Conservation (phyloP, 495 filamentous ascomycete species). For the Paragyromitra xinjiangensis region DNA sequence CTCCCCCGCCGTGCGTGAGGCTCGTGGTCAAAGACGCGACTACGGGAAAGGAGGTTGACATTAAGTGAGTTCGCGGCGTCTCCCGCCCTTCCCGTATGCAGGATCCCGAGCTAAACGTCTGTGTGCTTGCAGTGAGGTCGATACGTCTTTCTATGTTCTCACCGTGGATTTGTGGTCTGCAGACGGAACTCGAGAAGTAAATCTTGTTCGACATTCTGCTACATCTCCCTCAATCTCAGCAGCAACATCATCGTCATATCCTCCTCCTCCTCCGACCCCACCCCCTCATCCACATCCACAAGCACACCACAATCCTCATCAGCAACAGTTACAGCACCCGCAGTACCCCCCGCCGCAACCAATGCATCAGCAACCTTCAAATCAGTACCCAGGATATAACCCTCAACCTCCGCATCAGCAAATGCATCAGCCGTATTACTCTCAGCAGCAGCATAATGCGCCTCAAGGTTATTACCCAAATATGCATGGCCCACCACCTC, state of each 20-base stretch:
- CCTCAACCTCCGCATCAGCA: conserved; percentile 50
- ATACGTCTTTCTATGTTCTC: conserved; percentile 89
- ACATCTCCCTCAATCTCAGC: conserved; percentile 89
- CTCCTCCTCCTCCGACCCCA: conserved; percentile 60
- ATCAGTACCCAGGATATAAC: conserved; percentile 60
- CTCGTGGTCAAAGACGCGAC: conserved; percentile 80
- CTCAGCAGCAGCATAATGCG: conserved; percentile 60
- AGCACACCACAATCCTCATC: conserved; percentile 58
- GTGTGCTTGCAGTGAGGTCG: conserved; percentile 68
- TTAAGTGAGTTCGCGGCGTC: conserved; percentile 70
- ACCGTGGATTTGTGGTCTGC: conserved; percentile 92
- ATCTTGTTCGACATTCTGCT: conserved; percentile 87
- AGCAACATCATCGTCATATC: conserved; percentile 80
- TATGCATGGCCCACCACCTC: conserved; percentile 59
- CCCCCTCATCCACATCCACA: conserved; percentile 60
- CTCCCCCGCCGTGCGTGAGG: conserved; percentile 90
- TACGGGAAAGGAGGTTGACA: conserved; percentile 87
- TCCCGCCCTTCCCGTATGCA: conserved; percentile 45
- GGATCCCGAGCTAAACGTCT: conserved; percentile 50
- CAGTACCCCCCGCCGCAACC: conserved; percentile 60
- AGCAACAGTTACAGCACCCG: conserved; percentile 60
- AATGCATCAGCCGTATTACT: conserved; percentile 54
- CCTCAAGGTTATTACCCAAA: conserved; percentile 60
- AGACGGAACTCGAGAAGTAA: conserved; percentile 86
- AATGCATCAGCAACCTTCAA: conserved; percentile 57